Evolutionary conservation across 2,329 filamentous ascomycete genomes (phyloP).

Genomic region (Ophiosphaerella narmari): DNA sequence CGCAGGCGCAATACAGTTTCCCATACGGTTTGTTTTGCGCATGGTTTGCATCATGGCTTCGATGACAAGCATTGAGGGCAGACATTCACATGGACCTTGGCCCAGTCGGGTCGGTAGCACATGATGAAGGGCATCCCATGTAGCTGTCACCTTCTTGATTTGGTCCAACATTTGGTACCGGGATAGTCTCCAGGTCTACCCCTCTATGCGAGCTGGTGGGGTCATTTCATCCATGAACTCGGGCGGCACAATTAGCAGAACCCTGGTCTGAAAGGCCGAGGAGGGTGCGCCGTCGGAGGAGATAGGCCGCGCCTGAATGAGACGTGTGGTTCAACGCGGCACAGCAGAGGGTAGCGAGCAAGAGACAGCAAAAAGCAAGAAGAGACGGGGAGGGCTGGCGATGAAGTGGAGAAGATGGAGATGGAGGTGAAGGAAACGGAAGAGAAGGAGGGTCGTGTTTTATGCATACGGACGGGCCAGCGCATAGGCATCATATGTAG

Average conservation of each 20-base stretch:
- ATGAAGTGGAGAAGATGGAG: not conserved
- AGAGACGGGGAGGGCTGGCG: constrained; percentile 1
- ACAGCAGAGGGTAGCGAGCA: constrained; percentile 8
- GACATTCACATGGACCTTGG: constrained; percentile 4
- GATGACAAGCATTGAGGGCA: constrained; percentile 1
- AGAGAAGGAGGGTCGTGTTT: too few relatives aligned
- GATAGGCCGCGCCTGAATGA: constrained; percentile 24
- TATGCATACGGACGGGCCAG: constrained; percentile 16
- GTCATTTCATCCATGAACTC: constrained; percentile 16
- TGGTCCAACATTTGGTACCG: constrained; percentile 13
- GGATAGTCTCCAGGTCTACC: constrained; percentile 14
- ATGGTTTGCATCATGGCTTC: constrained; percentile 5
- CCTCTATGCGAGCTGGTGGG: constrained; percentile 35
- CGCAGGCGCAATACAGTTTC: too few relatives aligned
- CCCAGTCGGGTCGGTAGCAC: constrained; percentile 19
- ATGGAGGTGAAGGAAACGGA: not conserved
- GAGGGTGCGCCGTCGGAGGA: constrained; percentile 32
- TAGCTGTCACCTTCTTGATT: constrained; percentile 38
- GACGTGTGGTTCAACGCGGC: constrained; percentile 6
- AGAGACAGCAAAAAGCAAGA: constrained; percentile 15
- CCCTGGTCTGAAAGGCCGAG: constrained; percentile 18
- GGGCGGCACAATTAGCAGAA: constrained; percentile 26
- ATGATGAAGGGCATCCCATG: constrained; percentile 12
- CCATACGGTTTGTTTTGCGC: not conserved
- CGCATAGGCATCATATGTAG: constrained; percentile 5